phyloP scores from a whole-genome alignment of 257 asterid genomes.

The Nicotiana tabacum region DNA sequence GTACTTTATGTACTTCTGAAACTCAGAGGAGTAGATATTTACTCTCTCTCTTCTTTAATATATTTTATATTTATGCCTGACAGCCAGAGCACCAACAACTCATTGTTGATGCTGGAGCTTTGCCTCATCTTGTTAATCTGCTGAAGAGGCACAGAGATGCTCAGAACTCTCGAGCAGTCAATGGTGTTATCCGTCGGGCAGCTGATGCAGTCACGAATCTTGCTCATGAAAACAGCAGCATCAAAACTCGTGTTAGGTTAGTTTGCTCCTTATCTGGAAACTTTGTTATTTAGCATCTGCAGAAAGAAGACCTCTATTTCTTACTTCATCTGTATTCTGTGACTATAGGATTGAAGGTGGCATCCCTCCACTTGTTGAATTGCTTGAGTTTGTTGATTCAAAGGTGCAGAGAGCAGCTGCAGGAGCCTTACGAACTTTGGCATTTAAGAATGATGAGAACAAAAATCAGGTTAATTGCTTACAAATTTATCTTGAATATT shows the following conservation, averaged over 20 bases:
- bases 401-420: constrained; percentile 99
- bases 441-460: constrained; percentile 94
- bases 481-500: background rate
- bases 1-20: background rate
- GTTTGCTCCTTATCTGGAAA: background rate
- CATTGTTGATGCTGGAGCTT: constrained; percentile 96
- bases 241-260: constrained; percentile 90
- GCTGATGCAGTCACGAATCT: constrained; percentile 98
- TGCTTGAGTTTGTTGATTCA: constrained; percentile 83
- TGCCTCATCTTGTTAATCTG: constrained; percentile 84
- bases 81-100: constrained; percentile 99
- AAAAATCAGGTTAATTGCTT: constrained; percentile 67
- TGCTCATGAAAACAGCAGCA: constrained; percentile 95
- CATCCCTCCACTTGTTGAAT: constrained; percentile 94
- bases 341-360: constrained; percentile 82
- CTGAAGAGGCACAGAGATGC: constrained; percentile 60
- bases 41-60: background rate
- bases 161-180: constrained; percentile 70
- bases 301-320: background rate
- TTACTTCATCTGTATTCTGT: constrained; percentile 4
- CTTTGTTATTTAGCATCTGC: constrained; percentile 7
- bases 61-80: constrained; percentile 9
- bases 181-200: constrained; percentile 84
- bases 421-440: constrained; percentile 95
- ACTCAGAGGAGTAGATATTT: background rate